Evolutionary conservation across 352 stramenopile species (phyloP).

Genomic region (Elongisporangium prolatum): DNA sequence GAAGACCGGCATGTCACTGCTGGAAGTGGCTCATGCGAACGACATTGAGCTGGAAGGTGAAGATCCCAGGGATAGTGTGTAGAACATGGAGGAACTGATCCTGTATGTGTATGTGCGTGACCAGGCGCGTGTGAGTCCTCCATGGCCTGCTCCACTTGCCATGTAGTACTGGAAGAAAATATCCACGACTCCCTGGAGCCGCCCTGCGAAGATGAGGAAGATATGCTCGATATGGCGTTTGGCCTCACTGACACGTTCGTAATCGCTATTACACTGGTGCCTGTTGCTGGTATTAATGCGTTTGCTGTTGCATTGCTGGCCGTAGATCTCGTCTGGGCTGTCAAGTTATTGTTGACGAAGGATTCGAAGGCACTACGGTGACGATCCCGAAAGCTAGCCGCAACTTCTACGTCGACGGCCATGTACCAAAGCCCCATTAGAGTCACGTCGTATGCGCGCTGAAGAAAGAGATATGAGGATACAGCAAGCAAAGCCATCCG

Average conservation of each 20-base stretch:
- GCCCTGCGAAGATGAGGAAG: constrained; percentile 96
- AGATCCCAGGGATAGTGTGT: not conserved
- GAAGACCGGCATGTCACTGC: constrained; percentile 79
- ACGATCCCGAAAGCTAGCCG: constrained; percentile 93
- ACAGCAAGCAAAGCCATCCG: not conserved
- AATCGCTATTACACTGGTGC: constrained; percentile 1
- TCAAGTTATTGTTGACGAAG: constrained; percentile 87
- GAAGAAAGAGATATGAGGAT: not conserved
- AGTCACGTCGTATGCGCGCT: not conserved
- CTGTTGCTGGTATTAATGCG: not conserved
- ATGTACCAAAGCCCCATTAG: constrained; percentile 96
- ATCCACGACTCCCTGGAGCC: constrained; percentile 91
- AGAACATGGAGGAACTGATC: too few relatives aligned
- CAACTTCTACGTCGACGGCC: constrained; percentile 99
- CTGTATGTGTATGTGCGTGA: constrained; percentile 27
- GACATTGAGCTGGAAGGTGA: constrained; percentile 93
- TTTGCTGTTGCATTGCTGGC: not conserved
- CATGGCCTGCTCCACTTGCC: constrained; percentile 98
- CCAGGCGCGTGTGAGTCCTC: constrained; percentile 91
- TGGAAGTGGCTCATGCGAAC: constrained; percentile 92
- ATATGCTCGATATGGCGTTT: constrained; percentile 99
- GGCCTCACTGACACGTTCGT: constrained; percentile 92
- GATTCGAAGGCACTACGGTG: constrained; percentile 89
- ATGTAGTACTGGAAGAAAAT: constrained; percentile 93
- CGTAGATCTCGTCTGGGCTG: constrained; percentile 87